These are phyloP conservation scores for Xylaria acuta DNA, from an alignment of 495 filamentous ascomycete genomes.

Conservation along the genomic window DNA sequence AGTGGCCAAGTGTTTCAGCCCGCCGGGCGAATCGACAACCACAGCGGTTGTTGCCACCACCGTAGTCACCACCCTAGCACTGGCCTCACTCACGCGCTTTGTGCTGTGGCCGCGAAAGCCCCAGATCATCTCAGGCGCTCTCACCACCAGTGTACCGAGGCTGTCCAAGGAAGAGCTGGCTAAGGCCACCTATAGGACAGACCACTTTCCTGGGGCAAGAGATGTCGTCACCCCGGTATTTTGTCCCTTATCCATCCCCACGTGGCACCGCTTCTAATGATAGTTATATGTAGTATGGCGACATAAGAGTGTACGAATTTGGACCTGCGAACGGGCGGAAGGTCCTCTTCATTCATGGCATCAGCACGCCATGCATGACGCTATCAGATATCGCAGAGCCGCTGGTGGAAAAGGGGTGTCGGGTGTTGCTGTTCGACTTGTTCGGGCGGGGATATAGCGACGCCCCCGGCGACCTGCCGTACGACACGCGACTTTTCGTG, in stretches of 20 bases:
- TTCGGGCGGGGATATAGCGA: conserved; percentile 85
- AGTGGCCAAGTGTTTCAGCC: conserved; percentile 32
- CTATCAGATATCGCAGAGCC: conserved; percentile 70
- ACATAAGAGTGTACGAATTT: conserved; percentile 85
- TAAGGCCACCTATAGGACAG: conserved; percentile 45
- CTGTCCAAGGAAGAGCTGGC: conserved; percentile 40
- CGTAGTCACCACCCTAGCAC: conserved; percentile 37
- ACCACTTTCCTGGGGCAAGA: conserved; percentile 51
- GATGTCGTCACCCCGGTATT: conserved; percentile 54
- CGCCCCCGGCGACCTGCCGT: conserved; percentile 66
- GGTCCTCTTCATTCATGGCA: conserved; percentile 84
- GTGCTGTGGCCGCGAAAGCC: conserved; percentile 44
- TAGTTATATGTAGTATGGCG: conserved; percentile 67
- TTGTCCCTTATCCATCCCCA: conserved; percentile 4
- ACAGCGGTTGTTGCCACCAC: conserved; percentile 43
- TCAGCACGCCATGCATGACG: conserved; percentile 80
- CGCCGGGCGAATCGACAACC: conserved; percentile 28
- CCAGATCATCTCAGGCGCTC: conserved; percentile 44
- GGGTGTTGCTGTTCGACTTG: conserved; percentile 83
- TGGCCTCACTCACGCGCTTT: conserved; percentile 38
- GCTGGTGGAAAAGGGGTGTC: conserved; percentile 75
- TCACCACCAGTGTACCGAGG: conserved; percentile 41
- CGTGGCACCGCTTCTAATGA: conserved; percentile 5
- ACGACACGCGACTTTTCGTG: conserved; percentile 73
- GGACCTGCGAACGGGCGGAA: conserved; percentile 81